Conservation (phyloP, 2,329 filamentous ascomycete genomes). For the Apiospora arundinis region DNA sequence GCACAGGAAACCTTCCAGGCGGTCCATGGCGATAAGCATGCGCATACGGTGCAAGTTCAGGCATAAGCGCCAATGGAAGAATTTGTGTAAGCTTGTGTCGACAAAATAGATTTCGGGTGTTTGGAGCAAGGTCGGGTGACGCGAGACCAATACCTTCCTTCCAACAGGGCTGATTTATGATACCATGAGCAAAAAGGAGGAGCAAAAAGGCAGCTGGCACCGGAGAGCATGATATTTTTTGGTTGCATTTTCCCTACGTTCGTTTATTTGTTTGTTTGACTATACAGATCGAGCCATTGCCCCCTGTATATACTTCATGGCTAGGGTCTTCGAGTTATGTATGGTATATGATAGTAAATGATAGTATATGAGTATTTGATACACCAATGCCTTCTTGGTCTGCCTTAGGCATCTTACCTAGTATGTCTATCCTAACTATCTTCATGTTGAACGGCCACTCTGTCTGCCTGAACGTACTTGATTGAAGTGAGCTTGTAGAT, state of each 20-base stretch:
- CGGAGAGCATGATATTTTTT: neutral
- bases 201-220: neutral
- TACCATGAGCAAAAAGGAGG: constrained; percentile 20
- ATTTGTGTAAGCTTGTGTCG: neutral
- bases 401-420: no score
- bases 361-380: constrained; percentile 5
- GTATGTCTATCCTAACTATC: no score
- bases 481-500: no score
- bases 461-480: no score
- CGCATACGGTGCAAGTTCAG: constrained; percentile 7
- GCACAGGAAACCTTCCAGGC: constrained; percentile 69
- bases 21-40: constrained; percentile 20
- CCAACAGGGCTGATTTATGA: constrained; percentile 22
- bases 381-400: neutral
- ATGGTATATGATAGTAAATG: neutral
- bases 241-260: neutral
- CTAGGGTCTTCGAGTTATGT: neutral
- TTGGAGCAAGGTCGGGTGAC: constrained; percentile 3
- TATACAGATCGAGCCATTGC: neutral
- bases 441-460: no score
- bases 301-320: neutral
- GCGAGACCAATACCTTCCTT: neutral
- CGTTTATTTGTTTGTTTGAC: neutral
- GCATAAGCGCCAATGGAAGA: neutral
- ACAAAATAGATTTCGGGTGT: constrained; percentile 3